A percentile compares a stretch with the other conserved stretches of the same genome.
Conservation (phyloP, 768 basidiomycete species). For the Favolaschia claudopus region DNA sequence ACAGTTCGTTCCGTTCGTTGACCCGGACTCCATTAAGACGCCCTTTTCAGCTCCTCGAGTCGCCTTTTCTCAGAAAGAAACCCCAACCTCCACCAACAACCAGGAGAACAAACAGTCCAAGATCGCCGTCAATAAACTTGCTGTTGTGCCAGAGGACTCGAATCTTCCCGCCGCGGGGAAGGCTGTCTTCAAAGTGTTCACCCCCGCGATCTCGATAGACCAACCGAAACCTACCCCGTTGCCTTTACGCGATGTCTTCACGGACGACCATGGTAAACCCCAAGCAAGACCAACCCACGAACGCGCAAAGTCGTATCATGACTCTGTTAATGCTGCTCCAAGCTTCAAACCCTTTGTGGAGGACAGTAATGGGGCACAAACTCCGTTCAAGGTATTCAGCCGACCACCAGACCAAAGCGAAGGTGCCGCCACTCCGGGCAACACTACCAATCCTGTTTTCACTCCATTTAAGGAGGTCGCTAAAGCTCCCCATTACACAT, state of each 20-base stretch:
- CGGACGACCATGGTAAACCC: slow-evolving; percentile 30
- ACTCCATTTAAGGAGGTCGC: slow-evolving; percentile 48
- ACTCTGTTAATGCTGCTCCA: slow-evolving; percentile 24
- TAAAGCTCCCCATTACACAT: slow-evolving; percentile 37
- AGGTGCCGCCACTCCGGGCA: slow-evolving; percentile 39
- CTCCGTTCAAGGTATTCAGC: slow-evolving; percentile 75
- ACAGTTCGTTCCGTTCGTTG: slow-evolving; percentile 75
- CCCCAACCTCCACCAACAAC: slow-evolving; percentile 39
- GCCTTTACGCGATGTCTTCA: slow-evolving; percentile 29
- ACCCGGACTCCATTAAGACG: slow-evolving; percentile 57
- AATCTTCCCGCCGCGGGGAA: slow-evolving; percentile 10
- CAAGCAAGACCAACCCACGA: slow-evolving; percentile 28
- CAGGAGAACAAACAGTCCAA: slow-evolving; percentile 35
- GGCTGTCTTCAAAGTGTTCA: slow-evolving; percentile 68
- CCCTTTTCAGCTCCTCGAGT: slow-evolving; percentile 45
- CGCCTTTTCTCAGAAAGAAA: slow-evolving; percentile 62
- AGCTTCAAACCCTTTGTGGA: slow-evolving; percentile 39
- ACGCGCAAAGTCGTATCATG: slow-evolving; percentile 26
- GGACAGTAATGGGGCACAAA: slow-evolving; percentile 42
- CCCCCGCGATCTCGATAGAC: slow-evolving; percentile 48
- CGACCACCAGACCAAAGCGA: slow-evolving; percentile 64
- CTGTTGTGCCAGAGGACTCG: slow-evolving; percentile 46
- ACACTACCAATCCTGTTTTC: slow-evolving; percentile 39
- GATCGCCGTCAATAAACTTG: slow-evolving; percentile 36
- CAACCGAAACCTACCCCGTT: slow-evolving; percentile 41